Evolutionary conservation across 805 yeast genomes (phyloP).

Genomic region (Candida morakotiae): DNA sequence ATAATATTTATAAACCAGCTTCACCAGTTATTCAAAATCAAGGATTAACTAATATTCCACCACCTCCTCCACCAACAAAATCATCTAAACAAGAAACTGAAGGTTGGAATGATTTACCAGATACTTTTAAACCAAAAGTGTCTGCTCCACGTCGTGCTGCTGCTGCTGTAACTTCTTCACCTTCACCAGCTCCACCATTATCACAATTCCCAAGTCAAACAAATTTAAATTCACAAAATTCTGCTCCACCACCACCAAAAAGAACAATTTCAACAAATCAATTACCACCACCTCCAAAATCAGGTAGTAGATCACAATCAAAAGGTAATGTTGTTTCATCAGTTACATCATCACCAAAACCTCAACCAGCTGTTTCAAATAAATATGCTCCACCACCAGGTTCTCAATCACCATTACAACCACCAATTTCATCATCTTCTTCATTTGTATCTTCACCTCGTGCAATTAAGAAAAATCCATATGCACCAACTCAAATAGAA

Average conservation of each 20-base stretch:
- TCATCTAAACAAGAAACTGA: constrained; percentile 46
- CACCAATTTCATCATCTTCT: constrained; percentile 6
- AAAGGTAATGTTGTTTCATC: constrained; percentile 14
- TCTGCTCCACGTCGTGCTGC: constrained; percentile 45
- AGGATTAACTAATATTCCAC: constrained; percentile 6
- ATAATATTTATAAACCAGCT: constrained; percentile 19
- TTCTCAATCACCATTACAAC: constrained; percentile 12
- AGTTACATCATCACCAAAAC: constrained; percentile 13
- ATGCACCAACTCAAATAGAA: constrained; percentile 11
- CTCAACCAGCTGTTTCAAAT: constrained; percentile 19
- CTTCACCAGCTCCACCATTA: constrained; percentile 16
- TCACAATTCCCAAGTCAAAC: constrained; percentile 11
- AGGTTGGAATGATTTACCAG: constrained; percentile 73
- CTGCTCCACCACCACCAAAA: constrained; percentile 8
- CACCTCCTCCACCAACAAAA: constrained; percentile 20
- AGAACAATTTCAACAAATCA: constrained; percentile 7
- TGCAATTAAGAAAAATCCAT: constrained; percentile 8
- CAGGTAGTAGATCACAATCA: constrained; percentile 21
- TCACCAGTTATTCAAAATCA: constrained; percentile 12
- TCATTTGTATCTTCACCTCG: constrained; percentile 14
- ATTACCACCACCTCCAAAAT: constrained; percentile 25
- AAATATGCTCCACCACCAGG: constrained; percentile 31
- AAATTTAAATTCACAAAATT: constrained; percentile 7
- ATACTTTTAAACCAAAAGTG: constrained; percentile 39
- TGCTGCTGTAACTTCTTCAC: constrained; percentile 28